These are phyloP conservation scores for Nannizziopsis arthrosporioides DNA, from an alignment of 2,329 filamentous ascomycete genomes.

Conservation along the genomic window DNA sequence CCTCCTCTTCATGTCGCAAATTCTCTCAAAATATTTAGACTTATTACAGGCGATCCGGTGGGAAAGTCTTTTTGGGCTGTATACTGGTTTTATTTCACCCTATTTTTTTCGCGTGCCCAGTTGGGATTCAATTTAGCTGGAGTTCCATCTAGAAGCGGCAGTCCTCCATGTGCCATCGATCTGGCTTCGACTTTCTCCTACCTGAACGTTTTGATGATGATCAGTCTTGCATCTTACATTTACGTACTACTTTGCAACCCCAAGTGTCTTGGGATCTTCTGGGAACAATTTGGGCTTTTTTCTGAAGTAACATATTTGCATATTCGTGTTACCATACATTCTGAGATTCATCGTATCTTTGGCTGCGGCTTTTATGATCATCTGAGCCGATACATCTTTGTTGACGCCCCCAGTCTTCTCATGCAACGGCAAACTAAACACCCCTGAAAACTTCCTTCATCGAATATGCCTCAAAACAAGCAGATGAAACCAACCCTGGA, in stretches of 20 bases:
- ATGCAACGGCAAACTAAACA: too few relatives aligned
- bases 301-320: too few relatives aligned
- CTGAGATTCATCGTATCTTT: too few relatives aligned
- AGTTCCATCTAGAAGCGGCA: constrained; percentile 7
- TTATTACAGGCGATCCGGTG: background rate
- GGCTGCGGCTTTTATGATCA: too few relatives aligned
- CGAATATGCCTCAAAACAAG: too few relatives aligned
- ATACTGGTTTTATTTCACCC: constrained; percentile 27
- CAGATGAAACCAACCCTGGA: too few relatives aligned
- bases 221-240: background rate
- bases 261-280: too few relatives aligned
- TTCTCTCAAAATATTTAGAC: constrained; percentile 2
- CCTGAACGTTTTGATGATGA: background rate
- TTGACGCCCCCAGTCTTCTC: too few relatives aligned
- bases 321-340: too few relatives aligned
- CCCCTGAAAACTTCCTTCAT: too few relatives aligned
- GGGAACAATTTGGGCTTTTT: too few relatives aligned
- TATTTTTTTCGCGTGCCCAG: background rate
- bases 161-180: background rate
- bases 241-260: background rate
- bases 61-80: constrained; percentile 29
- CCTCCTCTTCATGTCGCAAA: background rate
- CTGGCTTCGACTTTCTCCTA: background rate
- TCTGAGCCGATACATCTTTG: too few relatives aligned
- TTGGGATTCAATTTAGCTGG: constrained; percentile 4